These are phyloP conservation scores for Epichloe typhina DNA, from an alignment of 2,329 filamentous ascomycete genomes.

Conservation along the genomic window DNA sequence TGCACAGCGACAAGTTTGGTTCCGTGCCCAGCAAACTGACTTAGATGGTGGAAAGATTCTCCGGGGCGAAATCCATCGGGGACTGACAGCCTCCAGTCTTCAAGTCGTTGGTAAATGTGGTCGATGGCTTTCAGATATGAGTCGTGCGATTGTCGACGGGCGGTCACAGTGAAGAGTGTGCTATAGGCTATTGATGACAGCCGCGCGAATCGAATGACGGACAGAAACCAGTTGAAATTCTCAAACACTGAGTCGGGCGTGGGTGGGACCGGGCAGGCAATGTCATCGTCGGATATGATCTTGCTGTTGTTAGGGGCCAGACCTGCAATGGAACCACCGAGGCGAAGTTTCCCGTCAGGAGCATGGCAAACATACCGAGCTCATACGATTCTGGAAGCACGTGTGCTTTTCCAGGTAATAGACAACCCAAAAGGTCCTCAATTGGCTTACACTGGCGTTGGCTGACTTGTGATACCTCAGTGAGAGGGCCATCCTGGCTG, in stretches of 20 bases:
- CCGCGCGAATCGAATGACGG: conserved; percentile 17
- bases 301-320: conserved; percentile 6
- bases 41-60: conserved; percentile 9
- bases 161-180: conserved; percentile 22
- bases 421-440: conserved; percentile 25
- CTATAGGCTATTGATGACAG: conserved; percentile 20
- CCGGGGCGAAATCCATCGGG: conserved; percentile 17
- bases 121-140: conserved; percentile 11
- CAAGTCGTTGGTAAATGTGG: conserved; percentile 13
- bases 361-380: conserved; percentile 16
- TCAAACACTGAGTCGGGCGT: conserved; percentile 19
- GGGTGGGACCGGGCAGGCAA: conserved; percentile 21
- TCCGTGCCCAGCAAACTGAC: conserved; percentile 7
- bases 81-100: conserved; percentile 18
- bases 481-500: conserved; percentile 19
- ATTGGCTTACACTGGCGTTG: conserved; percentile 6
- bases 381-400: conserved; percentile 17
- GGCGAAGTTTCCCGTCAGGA: background rate
- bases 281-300: conserved; percentile 23
- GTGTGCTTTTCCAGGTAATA: conserved; percentile 25
- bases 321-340: background rate
- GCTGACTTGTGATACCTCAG: conserved; percentile 17
- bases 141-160: conserved; percentile 11
- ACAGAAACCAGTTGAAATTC: conserved; percentile 22
- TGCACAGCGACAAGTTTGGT: conserved; percentile 13